Base-by-base conservation (phyloP, 257 asterid species). In the Forsythia viridissima region DNA sequence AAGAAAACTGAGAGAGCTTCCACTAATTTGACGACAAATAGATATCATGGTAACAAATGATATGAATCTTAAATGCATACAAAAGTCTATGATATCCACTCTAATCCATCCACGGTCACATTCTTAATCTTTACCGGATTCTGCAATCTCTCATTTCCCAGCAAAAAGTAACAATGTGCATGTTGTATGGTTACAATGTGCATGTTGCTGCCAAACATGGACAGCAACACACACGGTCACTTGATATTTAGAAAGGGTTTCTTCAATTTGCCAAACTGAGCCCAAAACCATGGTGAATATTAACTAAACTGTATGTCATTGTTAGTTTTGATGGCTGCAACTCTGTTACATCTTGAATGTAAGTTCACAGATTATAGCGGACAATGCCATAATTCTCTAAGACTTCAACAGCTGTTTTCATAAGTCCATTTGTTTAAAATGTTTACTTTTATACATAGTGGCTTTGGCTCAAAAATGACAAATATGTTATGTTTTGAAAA, bases 1-100 rank as follows among this genome's bases (percentile, higher is more conserved):
- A 8, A 71, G 20, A 43, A 48, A 39, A 0, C 8, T 18, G 12
- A 20, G 38, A 51, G 59, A 30, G 7, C 6, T 6, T 63, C 77
- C 38, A 20, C 36, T 10, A 73, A 74, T 57, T 48, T 11, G 42
- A 44, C 36, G 11, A 41, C 73, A 65, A 46, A 48, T 63, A 20
- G 77, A 57, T 73, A 59, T 80, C 44, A 13, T 46, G 63, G 76
- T 55, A 79, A 40, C 65, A 38, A 80, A 44, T 10, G 48, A 67
- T n/a, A 63, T 70, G 65, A 43, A 43, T 30, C 38, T 52, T 41
- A 1, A 13, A 51, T 70, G 24, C 39, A 36, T 10, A 46, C 8
- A 69, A 77, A 63, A 63, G 16, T 10, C 51, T 30, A 12, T 39
- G 76, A 20, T 74, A 72, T 41, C 37, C 8, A 37, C 77, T 37